Evolutionary conservation across 495 filamentous ascomycete genomes (phyloP).

Genomic region (Schizothecium vesticola): DNA sequence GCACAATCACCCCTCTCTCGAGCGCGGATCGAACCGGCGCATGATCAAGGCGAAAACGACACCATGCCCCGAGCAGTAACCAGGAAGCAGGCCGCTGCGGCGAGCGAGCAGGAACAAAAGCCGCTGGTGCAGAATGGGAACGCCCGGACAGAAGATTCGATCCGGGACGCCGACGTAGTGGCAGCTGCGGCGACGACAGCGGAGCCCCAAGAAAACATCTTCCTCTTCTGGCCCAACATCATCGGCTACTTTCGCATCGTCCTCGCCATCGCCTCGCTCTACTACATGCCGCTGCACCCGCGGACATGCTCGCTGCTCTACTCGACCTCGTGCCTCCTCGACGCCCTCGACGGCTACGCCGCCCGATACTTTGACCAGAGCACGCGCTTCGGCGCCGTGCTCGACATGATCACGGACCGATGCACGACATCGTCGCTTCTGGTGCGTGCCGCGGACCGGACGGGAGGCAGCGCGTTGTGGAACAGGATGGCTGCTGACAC

Average conservation of each 20-base stretch:
- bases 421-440: conserved; percentile 93
- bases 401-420: conserved; percentile 89
- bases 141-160: conserved; percentile 15
- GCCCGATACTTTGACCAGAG: conserved; percentile 85
- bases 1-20: neutral
- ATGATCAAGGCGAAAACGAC: neutral
- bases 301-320: conserved; percentile 90
- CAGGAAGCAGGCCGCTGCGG: conserved; percentile 18
- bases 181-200: conserved; percentile 15
- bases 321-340: conserved; percentile 84
- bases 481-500: neutral
- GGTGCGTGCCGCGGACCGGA: conserved; percentile 23
- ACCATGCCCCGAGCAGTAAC: conserved; percentile 24
- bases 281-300: conserved; percentile 97
- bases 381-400: conserved; percentile 88
- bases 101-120: conserved; percentile 1
- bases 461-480: neutral
- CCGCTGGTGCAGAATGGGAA: conserved; percentile 22
- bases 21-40: neutral
- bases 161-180: neutral
- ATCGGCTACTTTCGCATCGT: conserved; percentile 90
- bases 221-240: conserved; percentile 89
- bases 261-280: conserved; percentile 84
- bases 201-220: conserved; percentile 71
- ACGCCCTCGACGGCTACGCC: conserved; percentile 88